Evolutionary conservation across 2,329 filamentous ascomycete species (phyloP).

Genomic region (Penicillium sp.): DNA sequence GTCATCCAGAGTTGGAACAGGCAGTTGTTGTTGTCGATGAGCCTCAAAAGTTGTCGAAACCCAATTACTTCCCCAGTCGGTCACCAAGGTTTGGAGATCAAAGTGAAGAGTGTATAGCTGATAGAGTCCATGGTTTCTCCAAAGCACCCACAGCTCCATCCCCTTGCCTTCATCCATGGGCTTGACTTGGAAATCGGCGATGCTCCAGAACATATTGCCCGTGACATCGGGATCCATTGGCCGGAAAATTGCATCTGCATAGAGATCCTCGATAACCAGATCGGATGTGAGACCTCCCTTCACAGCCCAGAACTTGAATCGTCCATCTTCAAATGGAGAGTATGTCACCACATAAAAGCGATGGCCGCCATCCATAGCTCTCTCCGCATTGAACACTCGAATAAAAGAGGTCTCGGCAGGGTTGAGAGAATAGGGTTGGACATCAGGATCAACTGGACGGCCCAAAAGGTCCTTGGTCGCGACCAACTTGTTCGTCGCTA

Average conservation of each 20-base stretch:
- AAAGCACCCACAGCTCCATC: slow-evolving; percentile 71
- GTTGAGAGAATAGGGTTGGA: slow-evolving; percentile 73
- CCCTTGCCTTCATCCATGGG: slow-evolving; percentile 53
- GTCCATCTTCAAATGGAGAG: slow-evolving; percentile 80
- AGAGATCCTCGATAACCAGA: slow-evolving; percentile 69
- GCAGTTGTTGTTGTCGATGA: slow-evolving; percentile 52
- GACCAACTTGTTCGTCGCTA: slow-evolving; percentile 74
- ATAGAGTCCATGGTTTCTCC: slow-evolving; percentile 82
- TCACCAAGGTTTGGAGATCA: slow-evolving; percentile 61
- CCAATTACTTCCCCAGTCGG: slow-evolving; percentile 70
- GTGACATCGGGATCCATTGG: slow-evolving; percentile 64
- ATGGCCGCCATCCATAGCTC: slow-evolving; percentile 47
- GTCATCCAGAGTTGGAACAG: slow-evolving; percentile 62
- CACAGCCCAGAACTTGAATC: slow-evolving; percentile 92
- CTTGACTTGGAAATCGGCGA: slow-evolving; percentile 72
- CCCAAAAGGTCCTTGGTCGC: slow-evolving; percentile 76
- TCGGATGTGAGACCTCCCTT: slow-evolving; percentile 59
- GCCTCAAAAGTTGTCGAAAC: slow-evolving; percentile 65
- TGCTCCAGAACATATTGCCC: slow-evolving; percentile 73
- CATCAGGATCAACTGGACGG: slow-evolving; percentile 64
- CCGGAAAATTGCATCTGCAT: slow-evolving; percentile 62
- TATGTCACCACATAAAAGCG: slow-evolving; percentile 72
- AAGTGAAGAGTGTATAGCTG: slow-evolving; percentile 73
- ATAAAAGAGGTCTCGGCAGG: slow-evolving; percentile 76
- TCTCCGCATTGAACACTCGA: slow-evolving; percentile 64